A percentile compares a stretch with the other conserved stretches of the same genome.
Conservation (phyloP, 441 rosid species). For the Croton laevigatus region DNA sequence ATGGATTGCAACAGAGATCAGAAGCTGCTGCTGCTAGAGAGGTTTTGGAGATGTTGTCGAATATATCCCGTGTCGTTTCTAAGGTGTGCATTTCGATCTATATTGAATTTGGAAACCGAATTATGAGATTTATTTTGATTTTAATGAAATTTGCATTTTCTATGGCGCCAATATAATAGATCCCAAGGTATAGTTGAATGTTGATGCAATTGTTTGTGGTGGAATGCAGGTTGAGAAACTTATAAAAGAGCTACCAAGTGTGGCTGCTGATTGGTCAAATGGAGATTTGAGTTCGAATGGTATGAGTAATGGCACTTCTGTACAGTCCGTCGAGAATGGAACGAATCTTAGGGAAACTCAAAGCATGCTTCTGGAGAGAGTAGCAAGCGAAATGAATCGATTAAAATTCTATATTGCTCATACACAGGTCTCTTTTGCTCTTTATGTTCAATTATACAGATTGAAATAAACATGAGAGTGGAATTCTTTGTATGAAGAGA, state of each 20-base stretch:
- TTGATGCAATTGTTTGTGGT: not conserved
- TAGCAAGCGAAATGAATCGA: constrained; percentile 97
- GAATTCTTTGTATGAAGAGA: not conserved
- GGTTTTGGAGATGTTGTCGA: constrained; percentile 73
- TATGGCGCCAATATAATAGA: not conserved
- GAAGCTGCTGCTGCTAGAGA: constrained; percentile 90
- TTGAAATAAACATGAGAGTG: not conserved
- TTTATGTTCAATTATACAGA: not conserved
- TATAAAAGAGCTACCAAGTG: constrained; percentile 81
- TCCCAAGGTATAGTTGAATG: not conserved
- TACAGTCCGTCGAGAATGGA: constrained; percentile 61
- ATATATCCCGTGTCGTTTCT: constrained; percentile 89
- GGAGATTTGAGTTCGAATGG: constrained; percentile 51
- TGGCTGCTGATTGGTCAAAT: constrained; percentile 75
- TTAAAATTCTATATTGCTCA: constrained; percentile 88
- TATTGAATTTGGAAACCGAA: not conserved
- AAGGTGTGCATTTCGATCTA: constrained; percentile 46
- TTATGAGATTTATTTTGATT: not conserved
- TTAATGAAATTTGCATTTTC: not conserved
- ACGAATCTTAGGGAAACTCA: constrained; percentile 86
- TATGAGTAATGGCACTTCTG: constrained; percentile 37
- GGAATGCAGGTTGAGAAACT: constrained; percentile 85
- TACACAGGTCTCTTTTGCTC: constrained; percentile 71
- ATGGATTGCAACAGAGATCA: constrained; percentile 86
- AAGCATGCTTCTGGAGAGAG: constrained; percentile 95